phyloP scores from a whole-genome alignment of 345 rosid genomes.

The Brassica cretica region DNA sequence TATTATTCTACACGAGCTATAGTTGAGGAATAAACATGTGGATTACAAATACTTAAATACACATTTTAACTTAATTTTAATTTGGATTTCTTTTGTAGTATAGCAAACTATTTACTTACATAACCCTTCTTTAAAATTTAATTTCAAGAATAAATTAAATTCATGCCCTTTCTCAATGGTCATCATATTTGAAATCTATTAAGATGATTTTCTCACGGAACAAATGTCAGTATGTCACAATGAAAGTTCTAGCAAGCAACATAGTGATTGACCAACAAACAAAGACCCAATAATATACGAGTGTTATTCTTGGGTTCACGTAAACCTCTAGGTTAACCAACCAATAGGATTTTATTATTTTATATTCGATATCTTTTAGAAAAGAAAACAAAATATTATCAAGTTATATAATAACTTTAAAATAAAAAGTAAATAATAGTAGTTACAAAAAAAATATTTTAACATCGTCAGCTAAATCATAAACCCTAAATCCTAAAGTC shows the following conservation, averaged over 20 bases:
- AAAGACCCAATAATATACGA: background rate
- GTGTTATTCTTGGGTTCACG: too few species aligned
- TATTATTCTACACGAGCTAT: background rate
- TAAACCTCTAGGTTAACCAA: too few species aligned
- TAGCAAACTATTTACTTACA: background rate
- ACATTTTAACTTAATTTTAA: background rate
- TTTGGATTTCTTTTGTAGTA: background rate
- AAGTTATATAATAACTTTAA: too few species aligned
- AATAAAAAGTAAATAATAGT: too few species aligned
- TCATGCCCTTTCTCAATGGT: background rate
- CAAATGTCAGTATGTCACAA: conserved; percentile 2
- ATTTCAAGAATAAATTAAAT: background rate
- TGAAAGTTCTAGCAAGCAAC: conserved; percentile 8
- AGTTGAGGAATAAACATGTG: background rate
- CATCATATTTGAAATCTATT: conserved; percentile 7
- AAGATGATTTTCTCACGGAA: conserved; percentile 7
- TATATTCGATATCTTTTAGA: too few species aligned
- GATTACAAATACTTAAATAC: background rate
- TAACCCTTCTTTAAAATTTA: background rate
- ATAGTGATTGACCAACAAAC: conserved; percentile 31
- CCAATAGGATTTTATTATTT: too few species aligned
- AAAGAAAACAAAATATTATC: too few species aligned
- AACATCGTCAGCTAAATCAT: too few species aligned
- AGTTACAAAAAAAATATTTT: too few species aligned
- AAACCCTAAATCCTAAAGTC: too few species aligned